Evolutionary conservation across 1,284 basidiomycete genomes (phyloP).

Genomic region (Heliocybe sulcata): DNA sequence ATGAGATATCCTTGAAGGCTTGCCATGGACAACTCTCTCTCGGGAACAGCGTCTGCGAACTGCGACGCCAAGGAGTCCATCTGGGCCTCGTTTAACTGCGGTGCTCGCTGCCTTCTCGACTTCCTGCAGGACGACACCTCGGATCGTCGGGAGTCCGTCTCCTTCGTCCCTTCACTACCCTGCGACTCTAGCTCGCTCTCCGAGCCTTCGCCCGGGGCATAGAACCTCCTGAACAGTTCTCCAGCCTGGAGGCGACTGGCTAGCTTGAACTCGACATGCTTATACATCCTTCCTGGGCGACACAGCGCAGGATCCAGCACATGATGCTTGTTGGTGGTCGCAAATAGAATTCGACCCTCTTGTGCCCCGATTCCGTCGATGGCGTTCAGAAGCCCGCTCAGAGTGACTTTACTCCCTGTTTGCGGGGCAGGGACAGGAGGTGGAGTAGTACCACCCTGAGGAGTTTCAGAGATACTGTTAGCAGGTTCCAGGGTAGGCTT

Average conservation of each 20-base stretch:
- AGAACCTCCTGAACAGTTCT: constrained; percentile 62
- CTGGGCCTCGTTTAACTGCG: neutral
- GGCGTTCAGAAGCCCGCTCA: constrained; percentile 68
- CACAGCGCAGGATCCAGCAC: constrained; percentile 68
- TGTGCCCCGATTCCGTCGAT: constrained; percentile 72
- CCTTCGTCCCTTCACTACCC: no score
- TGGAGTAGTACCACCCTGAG: no score
- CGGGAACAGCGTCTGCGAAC: constrained; percentile 56
- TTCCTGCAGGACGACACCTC: neutral
- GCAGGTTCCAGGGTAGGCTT: neutral
- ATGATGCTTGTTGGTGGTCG: constrained; percentile 67
- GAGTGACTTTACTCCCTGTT: constrained; percentile 35
- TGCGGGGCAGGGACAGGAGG: neutral
- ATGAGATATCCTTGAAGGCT: constrained; percentile 71
- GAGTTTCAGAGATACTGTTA: no score
- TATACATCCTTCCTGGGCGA: constrained; percentile 74
- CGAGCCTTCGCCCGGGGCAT: constrained; percentile 30
- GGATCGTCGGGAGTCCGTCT: constrained; percentile 17
- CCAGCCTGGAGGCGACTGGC: constrained; percentile 60
- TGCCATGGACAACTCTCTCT: constrained; percentile 67
- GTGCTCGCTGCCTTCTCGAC: neutral
- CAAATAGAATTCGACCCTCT: constrained; percentile 71
- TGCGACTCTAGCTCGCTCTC: no score
- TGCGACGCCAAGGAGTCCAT: constrained; percentile 35
- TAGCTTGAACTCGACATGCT: constrained; percentile 66